These are phyloP conservation scores for Hypocrella siamensis DNA, from an alignment of 2,329 filamentous ascomycete genomes.

Conservation along the genomic window DNA sequence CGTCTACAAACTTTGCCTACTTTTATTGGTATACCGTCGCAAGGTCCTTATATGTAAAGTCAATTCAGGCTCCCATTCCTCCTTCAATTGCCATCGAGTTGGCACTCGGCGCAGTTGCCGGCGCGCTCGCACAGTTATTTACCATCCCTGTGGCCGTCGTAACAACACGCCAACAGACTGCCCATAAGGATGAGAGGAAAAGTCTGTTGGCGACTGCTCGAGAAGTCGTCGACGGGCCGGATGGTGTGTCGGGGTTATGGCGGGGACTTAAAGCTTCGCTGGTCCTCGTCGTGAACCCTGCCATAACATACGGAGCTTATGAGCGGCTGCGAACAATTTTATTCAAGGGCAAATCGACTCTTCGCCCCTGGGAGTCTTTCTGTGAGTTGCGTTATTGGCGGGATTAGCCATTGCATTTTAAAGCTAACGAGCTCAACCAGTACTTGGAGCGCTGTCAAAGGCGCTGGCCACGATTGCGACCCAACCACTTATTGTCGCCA, in stretches of 20 bases:
- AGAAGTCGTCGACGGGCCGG: constrained; percentile 80
- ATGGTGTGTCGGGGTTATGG: constrained; percentile 83
- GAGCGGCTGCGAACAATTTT: constrained; percentile 67
- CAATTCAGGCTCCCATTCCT: constrained; percentile 30
- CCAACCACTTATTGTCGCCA: constrained; percentile 92
- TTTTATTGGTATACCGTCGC: constrained; percentile 98
- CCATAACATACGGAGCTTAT: constrained; percentile 95
- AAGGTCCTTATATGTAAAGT: constrained; percentile 59
- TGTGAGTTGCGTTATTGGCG: constrained; percentile 39
- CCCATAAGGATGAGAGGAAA: constrained; percentile 69
- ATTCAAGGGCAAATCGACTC: constrained; percentile 59
- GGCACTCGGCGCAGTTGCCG: constrained; percentile 69
- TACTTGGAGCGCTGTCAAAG: constrained; percentile 87
- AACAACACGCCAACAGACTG: constrained; percentile 91
- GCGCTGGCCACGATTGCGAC: constrained; percentile 80
- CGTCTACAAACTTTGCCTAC: constrained; percentile 96
- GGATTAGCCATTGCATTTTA: too few species aligned
- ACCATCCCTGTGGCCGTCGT: constrained; percentile 94
- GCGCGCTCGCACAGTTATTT: constrained; percentile 84
- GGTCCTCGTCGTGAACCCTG: constrained; percentile 88
- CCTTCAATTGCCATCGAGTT: constrained; percentile 75
- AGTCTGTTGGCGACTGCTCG: constrained; percentile 73
- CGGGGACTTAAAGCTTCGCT: constrained; percentile 89
- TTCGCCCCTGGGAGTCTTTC: constrained; percentile 82
- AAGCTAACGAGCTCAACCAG: constrained; percentile 25